Conservation (phyloP, 1,284 basidiomycete genomes). For the Apiotrichum sp. region DNA sequence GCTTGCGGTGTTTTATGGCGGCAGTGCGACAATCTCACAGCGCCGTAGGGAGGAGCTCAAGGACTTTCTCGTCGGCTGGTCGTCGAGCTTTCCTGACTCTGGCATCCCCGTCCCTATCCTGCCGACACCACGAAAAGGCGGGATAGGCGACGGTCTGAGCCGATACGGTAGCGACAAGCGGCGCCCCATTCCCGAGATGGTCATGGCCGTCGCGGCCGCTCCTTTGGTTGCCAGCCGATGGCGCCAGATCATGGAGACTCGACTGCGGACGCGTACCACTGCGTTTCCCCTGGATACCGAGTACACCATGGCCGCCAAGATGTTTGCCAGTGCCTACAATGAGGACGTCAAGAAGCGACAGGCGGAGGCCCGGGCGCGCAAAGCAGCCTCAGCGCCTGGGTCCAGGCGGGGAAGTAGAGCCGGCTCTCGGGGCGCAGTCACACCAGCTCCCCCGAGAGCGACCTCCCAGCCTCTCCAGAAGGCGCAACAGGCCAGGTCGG, state of each 20-base stretch:
- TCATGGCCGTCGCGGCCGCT: conserved; percentile 22
- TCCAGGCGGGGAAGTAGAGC: background rate
- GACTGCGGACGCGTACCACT: conserved; percentile 12
- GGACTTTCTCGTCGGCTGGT: conserved; percentile 20
- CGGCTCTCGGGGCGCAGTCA: too few relatives aligned
- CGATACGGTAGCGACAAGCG: conserved; percentile 21
- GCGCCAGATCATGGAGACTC: conserved; percentile 17
- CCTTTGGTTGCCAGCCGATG: conserved; percentile 24
- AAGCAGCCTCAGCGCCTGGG: background rate
- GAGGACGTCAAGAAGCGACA: conserved; percentile 1
- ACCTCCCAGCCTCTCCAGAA: background rate
- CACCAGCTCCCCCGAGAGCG: background rate
- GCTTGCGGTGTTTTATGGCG: conserved; percentile 2
- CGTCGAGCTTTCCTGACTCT: conserved; percentile 15
- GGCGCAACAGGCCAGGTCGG: background rate
- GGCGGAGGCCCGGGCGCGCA: background rate
- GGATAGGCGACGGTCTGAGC: conserved; percentile 22
- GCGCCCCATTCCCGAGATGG: conserved; percentile 24
- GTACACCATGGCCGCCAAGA: conserved; percentile 18
- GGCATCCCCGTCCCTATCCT: conserved; percentile 18
- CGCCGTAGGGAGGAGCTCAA: conserved; percentile 13
- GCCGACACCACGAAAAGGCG: conserved; percentile 16
- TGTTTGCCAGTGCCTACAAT: conserved; percentile 17
- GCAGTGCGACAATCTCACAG: conserved; percentile 1
- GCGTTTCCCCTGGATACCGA: conserved; percentile 22